These are phyloP conservation scores for Apiotrichum mycotoxinovorans DNA, from an alignment of 1,284 basidiomycete species.

Conservation along the genomic window DNA sequence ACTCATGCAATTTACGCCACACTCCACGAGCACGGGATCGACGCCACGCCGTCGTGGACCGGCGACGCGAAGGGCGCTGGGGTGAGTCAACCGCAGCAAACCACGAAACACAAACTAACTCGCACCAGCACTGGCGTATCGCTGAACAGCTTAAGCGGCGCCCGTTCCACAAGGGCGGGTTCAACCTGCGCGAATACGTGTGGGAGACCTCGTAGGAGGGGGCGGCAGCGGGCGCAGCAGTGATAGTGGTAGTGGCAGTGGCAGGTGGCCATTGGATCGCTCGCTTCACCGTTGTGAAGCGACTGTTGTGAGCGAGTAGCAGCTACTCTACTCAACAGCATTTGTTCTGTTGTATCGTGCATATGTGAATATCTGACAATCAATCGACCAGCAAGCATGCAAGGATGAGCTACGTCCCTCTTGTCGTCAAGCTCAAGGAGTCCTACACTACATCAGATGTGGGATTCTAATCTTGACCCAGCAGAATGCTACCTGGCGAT, in stretches of 20 bases:
- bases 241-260: background rate
- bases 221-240: too few species aligned
- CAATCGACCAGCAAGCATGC: background rate
- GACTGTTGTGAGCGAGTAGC: too few species aligned
- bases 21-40: constrained; percentile 28
- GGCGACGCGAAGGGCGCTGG: constrained; percentile 16
- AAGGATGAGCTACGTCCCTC: background rate
- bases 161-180: constrained; percentile 19
- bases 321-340: background rate
- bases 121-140: constrained; percentile 13
- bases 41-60: constrained; percentile 35
- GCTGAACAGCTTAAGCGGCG: constrained; percentile 21
- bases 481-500: too few species aligned
- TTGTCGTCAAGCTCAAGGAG: too few species aligned
- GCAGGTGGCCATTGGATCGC: too few species aligned
- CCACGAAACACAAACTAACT: background rate
- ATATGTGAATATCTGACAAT: background rate
- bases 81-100: background rate
- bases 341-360: background rate
- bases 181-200: constrained; percentile 20
- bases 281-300: background rate
- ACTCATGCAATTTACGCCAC: constrained; percentile 31
- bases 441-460: too few species aligned
- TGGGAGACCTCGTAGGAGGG: constrained; percentile 14
- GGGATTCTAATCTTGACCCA: too few species aligned